Percentiles rank a stretch among this genome's conserved stretches.
These are phyloP conservation scores for Thalassia testudinum DNA, from an alignment of 116 monocot species.

Conservation along the genomic window DNA sequence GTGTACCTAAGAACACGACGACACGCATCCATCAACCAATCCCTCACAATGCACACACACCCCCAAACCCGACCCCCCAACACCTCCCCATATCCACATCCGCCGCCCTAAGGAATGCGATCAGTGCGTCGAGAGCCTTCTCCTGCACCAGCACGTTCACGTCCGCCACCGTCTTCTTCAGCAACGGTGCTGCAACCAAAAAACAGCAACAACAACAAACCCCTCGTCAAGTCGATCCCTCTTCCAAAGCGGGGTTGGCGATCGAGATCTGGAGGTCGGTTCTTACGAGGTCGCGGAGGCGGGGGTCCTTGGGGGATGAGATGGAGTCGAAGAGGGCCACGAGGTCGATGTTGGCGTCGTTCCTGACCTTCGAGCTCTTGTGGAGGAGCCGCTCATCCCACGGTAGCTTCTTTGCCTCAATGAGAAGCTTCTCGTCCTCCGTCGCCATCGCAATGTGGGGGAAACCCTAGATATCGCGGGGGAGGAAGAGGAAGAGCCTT, in stretches of 20 bases:
- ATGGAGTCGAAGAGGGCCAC: conserved; percentile 80
- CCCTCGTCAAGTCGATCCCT: too few species aligned
- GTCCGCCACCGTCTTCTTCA: conserved; percentile 90
- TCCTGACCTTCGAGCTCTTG: conserved; percentile 99
- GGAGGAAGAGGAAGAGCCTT: too few species aligned
- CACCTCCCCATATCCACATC: conserved; percentile 89
- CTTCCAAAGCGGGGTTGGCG: too few species aligned
- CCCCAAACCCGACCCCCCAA: too few species aligned
- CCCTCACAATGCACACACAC: too few species aligned
- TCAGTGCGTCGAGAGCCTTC: conserved; percentile 87
- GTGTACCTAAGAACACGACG: conserved; percentile 86
- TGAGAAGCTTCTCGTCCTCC: conserved; percentile 95
- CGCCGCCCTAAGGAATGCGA: conserved; percentile 73
- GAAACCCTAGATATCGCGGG: too few species aligned
- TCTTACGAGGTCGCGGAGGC: conserved; percentile 87
- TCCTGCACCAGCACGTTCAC: conserved; percentile 96
- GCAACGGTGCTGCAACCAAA: conserved; percentile 57
- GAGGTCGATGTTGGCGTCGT: conserved; percentile 97
- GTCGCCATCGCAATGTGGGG: too few species aligned
- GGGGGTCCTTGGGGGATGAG: conserved; percentile 86
- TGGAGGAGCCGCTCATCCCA: conserved; percentile 95
- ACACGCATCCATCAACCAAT: too few species aligned
- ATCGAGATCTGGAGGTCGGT: too few species aligned
- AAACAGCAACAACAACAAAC: too few species aligned
- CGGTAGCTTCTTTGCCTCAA: conserved; percentile 98